Percentiles rank a stretch among this genome's conserved stretches.
These are phyloP conservation scores for Boletus subparvulus DNA, from an alignment of 768 basidiomycete species.

Conservation along the genomic window DNA sequence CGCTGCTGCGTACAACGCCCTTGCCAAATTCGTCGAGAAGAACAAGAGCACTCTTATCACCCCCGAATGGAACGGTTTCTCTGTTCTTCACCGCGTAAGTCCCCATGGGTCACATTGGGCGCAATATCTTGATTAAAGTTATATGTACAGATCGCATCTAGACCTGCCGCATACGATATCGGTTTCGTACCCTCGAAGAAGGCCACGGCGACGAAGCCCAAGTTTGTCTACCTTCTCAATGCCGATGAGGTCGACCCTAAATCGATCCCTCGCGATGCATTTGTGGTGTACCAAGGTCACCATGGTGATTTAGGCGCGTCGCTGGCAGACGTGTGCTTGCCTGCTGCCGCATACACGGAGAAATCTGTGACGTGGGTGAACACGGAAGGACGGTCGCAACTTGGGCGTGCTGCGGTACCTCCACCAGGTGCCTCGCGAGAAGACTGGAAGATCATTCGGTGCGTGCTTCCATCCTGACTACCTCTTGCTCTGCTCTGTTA, in stretches of 20 bases:
- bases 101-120: neutral
- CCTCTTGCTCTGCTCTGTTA: neutral
- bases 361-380: constrained; percentile 92
- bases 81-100: constrained; percentile 83
- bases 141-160: constrained; percentile 71
- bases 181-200: constrained; percentile 87
- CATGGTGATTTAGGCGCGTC: constrained; percentile 97
- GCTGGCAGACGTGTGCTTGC: constrained; percentile 94
- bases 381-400: constrained; percentile 90
- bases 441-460: constrained; percentile 98
- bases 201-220: constrained; percentile 74
- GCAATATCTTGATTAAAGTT: neutral
- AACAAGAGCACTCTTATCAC: constrained; percentile 77
- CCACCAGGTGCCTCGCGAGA: constrained; percentile 95
- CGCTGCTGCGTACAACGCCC: constrained; percentile 67
- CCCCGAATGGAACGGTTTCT: constrained; percentile 95
- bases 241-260: constrained; percentile 91
- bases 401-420: constrained; percentile 87
- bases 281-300: constrained; percentile 98
- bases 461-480: constrained; percentile 17
- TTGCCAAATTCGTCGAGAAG: constrained; percentile 76
- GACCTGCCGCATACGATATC: constrained; percentile 91
- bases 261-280: constrained; percentile 86
- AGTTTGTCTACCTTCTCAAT: constrained; percentile 95
- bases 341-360: constrained; percentile 93